Conservation (phyloP, 768 basidiomycete species). For the Lactifluus echinatus region DNA sequence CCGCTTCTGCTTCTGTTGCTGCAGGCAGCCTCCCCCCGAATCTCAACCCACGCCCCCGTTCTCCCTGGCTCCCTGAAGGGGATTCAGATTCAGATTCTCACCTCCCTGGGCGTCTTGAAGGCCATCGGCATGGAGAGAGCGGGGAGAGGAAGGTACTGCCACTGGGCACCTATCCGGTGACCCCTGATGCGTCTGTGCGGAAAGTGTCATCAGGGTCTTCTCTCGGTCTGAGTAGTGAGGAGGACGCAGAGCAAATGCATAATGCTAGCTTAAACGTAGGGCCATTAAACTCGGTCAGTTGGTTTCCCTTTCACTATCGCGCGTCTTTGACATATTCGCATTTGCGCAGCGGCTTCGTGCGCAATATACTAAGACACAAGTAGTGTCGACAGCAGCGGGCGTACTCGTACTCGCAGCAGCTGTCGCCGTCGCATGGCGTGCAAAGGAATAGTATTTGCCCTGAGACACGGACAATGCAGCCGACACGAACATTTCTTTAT, state of each 20-base stretch:
- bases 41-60: conserved; percentile 16
- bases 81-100: conserved; percentile 20
- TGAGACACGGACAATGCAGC: neutral
- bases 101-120: conserved; percentile 12
- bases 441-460: conserved; percentile 16
- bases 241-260: conserved; percentile 8
- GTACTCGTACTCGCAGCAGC: conserved; percentile 20
- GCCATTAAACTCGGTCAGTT: conserved; percentile 6
- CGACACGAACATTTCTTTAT: conserved; percentile 7
- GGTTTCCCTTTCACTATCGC: neutral
- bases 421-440: conserved; percentile 20
- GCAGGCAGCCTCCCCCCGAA: conserved; percentile 17
- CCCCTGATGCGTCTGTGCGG: conserved; percentile 19
- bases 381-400: conserved; percentile 19
- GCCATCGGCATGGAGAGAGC: conserved; percentile 5
- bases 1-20: conserved; percentile 20
- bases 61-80: conserved; percentile 18
- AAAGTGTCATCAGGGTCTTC: conserved; percentile 20
- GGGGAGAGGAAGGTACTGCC: conserved; percentile 9
- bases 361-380: conserved; percentile 10
- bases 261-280: conserved; percentile 5
- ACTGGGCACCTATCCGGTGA: conserved; percentile 16
- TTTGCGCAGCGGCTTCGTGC: neutral
- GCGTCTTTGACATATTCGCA: neutral
- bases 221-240: conserved; percentile 10